Evolutionary conservation across 2,329 filamentous ascomycete species (phyloP).

Genomic region (Claviceps citrina): DNA sequence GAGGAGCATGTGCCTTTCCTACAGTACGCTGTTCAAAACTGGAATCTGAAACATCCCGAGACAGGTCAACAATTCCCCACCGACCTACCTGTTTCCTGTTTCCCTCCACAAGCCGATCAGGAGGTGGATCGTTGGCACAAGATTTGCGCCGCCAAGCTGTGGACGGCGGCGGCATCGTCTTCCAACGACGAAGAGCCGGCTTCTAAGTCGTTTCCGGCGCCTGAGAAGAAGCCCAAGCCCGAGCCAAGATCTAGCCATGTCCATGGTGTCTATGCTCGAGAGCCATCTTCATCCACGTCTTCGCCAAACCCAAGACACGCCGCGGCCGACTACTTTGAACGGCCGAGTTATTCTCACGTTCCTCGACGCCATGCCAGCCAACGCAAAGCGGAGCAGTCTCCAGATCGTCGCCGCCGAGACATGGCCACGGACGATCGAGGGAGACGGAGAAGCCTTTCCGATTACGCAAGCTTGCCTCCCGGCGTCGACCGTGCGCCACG

Average conservation of each 20-base stretch:
- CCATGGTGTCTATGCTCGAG: conserved; percentile 20
- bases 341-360: conserved; percentile 26
- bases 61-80: conserved; percentile 53
- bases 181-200: conserved; percentile 6
- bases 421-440: conserved; percentile 26
- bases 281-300: conserved; percentile 14
- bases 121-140: conserved; percentile 83
- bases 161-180: conserved; percentile 36
- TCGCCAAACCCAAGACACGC: conserved; percentile 15
- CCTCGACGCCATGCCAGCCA: conserved; percentile 21
- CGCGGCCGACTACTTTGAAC: conserved; percentile 19
- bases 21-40: conserved; percentile 63
- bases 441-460: conserved; percentile 36
- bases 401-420: conserved; percentile 21
- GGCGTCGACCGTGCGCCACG: conserved; percentile 14
- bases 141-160: conserved; percentile 54
- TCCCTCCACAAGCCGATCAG: conserved; percentile 57
- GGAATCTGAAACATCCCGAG: conserved; percentile 58
- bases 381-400: conserved; percentile 18
- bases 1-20: conserved; percentile 77
- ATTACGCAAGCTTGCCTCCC: conserved; percentile 26
- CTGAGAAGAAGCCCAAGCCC: conserved; percentile 18
- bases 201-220: conserved; percentile 11
- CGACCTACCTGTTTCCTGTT: conserved; percentile 43
- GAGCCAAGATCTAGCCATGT: conserved; percentile 24